These are phyloP conservation scores for Rostrohypoxylon terebratum DNA, from an alignment of 495 filamentous ascomycete genomes.

Conservation along the genomic window DNA sequence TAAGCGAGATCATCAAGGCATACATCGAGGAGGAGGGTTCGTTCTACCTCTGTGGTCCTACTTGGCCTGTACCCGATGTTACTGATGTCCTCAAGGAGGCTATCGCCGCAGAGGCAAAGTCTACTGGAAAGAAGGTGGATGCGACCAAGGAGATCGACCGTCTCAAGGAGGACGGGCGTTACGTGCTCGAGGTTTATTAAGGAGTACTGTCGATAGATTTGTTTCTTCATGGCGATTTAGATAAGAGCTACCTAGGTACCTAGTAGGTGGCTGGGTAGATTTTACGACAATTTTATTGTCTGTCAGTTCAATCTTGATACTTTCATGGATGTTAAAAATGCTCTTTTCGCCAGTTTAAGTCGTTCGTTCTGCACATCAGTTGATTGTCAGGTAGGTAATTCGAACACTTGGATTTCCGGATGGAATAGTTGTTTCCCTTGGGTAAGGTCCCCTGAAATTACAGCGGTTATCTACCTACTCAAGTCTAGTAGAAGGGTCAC, in stretches of 20 bases:
- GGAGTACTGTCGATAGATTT: conserved; percentile 21
- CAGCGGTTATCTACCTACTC: neutral
- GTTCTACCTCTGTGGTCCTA: conserved; percentile 97
- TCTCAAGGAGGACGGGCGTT: conserved; percentile 92
- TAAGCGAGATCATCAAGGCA: conserved; percentile 86
- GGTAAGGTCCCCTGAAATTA: neutral
- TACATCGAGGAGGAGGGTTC: conserved; percentile 89
- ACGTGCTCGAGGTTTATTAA: conserved; percentile 97
- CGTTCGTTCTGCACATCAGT: too few relatives aligned
- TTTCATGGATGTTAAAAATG: too few relatives aligned
- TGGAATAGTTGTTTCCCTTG: too few relatives aligned
- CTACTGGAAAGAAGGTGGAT: conserved; percentile 80
- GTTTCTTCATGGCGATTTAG: conserved; percentile 17
- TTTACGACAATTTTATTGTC: neutral
- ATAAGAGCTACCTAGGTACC: too few relatives aligned
- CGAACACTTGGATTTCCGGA: too few relatives aligned
- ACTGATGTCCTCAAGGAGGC: conserved; percentile 94
- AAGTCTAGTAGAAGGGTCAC: too few relatives aligned
- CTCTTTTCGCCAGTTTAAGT: too few relatives aligned
- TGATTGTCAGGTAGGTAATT: too few relatives aligned
- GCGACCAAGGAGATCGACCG: conserved; percentile 93
- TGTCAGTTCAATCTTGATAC: neutral
- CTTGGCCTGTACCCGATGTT: conserved; percentile 99
- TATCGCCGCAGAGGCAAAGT: conserved; percentile 79
- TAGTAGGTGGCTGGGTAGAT: neutral